These are phyloP conservation scores for Sungouiozyma intestinalis DNA, from an alignment of 805 yeast genomes.

Conservation along the genomic window DNA sequence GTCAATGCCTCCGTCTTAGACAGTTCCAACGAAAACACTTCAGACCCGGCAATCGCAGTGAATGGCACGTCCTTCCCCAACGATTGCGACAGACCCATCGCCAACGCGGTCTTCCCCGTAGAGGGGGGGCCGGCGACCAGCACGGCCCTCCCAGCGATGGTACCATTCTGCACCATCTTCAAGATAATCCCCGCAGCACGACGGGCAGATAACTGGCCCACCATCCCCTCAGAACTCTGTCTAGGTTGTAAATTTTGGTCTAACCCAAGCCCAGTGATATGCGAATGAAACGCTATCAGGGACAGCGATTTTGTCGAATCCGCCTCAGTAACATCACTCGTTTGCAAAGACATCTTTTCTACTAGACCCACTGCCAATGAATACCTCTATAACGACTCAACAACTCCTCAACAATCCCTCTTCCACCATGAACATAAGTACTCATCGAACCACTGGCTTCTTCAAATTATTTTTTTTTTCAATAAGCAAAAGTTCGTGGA, in stretches of 20 bases:
- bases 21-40: slow-evolving; percentile 81
- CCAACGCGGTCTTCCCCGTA: slow-evolving; percentile 97
- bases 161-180: slow-evolving; percentile 87
- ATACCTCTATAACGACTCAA: background rate
- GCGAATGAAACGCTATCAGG: slow-evolving; percentile 95
- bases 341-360: slow-evolving; percentile 31
- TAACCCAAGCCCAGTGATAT: slow-evolving; percentile 91
- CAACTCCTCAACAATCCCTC: background rate
- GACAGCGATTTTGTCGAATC: slow-evolving; percentile 54
- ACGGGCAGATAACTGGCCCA: slow-evolving; percentile 91
- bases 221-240: slow-evolving; percentile 85
- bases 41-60: slow-evolving; percentile 91
- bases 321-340: slow-evolving; percentile 29
- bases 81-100: slow-evolving; percentile 80
- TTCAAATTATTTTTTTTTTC: no score
- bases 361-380: background rate
- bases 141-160: slow-evolving; percentile 94
- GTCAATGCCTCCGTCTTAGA: slow-evolving; percentile 94
- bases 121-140: slow-evolving; percentile 97
- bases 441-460: no score
- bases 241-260: slow-evolving; percentile 84
- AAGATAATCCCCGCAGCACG: slow-evolving; percentile 91
- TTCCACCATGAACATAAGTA: background rate
- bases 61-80: slow-evolving; percentile 73
- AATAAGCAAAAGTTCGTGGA: no score